These are phyloP conservation scores for Suillus variegatus DNA, from an alignment of 768 basidiomycete genomes.

Conservation along the genomic window DNA sequence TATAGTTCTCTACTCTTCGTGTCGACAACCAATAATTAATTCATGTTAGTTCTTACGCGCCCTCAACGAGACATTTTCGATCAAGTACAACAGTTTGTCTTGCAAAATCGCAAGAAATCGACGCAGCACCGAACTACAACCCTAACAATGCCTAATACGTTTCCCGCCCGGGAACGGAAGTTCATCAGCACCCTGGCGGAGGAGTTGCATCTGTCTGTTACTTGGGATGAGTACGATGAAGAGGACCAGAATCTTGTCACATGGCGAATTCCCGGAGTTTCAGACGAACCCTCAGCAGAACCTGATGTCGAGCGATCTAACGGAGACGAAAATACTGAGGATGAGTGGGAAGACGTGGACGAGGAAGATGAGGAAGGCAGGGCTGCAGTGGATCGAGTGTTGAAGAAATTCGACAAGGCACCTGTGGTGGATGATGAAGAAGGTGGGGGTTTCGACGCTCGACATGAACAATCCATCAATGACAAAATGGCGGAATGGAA, in stretches of 20 bases:
- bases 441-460: constrained; percentile 74
- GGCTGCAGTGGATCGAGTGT: constrained; percentile 76
- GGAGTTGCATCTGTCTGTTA: constrained; percentile 72
- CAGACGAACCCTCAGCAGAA: constrained; percentile 35
- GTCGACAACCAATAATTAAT: not conserved
- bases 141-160: constrained; percentile 73
- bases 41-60: constrained; percentile 57
- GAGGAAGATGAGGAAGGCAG: constrained; percentile 68
- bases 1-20: constrained; percentile 34
- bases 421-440: constrained; percentile 72
- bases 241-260: constrained; percentile 78
- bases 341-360: constrained; percentile 51
- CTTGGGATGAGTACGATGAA: constrained; percentile 96
- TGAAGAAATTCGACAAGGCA: constrained; percentile 88
- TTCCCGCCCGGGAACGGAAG: constrained; percentile 76
- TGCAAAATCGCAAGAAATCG: constrained; percentile 39
- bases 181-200: constrained; percentile 79
- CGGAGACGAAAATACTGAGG: constrained; percentile 54
- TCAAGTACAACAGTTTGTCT: constrained; percentile 74
- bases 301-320: constrained; percentile 35
- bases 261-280: constrained; percentile 55
- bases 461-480: constrained; percentile 68
- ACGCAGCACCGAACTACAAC: constrained; percentile 36
- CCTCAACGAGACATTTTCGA: constrained; percentile 80
- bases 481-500: constrained; percentile 96